phyloP scores from a whole-genome alignment of 208 protist genomes.

The Plasmodiophora brassicae region DNA sequence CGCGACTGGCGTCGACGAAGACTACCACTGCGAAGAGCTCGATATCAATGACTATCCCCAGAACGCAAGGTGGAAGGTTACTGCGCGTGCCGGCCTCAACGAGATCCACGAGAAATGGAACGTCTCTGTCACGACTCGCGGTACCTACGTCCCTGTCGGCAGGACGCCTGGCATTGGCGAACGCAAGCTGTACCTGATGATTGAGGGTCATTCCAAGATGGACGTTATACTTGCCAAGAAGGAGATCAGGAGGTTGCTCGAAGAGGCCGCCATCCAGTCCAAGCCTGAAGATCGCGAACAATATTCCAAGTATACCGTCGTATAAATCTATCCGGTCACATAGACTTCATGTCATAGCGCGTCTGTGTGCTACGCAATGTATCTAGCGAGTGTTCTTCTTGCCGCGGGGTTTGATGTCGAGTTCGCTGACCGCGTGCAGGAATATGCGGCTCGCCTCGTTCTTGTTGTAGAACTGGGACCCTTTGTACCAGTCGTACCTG shows the following conservation, averaged over 20 bases:
- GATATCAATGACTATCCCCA: constrained; percentile 86
- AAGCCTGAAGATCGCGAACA: constrained; percentile 26
- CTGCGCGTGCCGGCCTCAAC: constrained; percentile 52
- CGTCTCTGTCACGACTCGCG: constrained; percentile 69
- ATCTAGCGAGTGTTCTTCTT: neutral
- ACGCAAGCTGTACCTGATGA: constrained; percentile 74
- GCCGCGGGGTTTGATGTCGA: neutral
- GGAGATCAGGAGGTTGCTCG: constrained; percentile 62
- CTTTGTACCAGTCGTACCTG: constrained; percentile 27
- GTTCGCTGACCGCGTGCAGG: constrained; percentile 7
- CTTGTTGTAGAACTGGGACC: neutral
- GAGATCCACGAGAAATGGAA: constrained; percentile 63
- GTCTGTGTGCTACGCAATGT: too few relatives aligned
- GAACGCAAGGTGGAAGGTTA: constrained; percentile 67
- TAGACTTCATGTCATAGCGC: too few relatives aligned
- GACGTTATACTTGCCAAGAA: constrained; percentile 59
- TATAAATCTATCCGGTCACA: too few relatives aligned
- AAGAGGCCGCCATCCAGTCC: constrained; percentile 47
- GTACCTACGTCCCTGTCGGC: constrained; percentile 64
- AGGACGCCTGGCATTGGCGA: constrained; percentile 61
- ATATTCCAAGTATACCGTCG: constrained; percentile 21
- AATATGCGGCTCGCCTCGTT: constrained; percentile 9
- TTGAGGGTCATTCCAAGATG: constrained; percentile 64
- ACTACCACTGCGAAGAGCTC: constrained; percentile 57
- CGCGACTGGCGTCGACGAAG: neutral